Percentiles rank a stretch among this genome's conserved stretches.
phyloP scores from a whole-genome alignment of 768 basidiomycete species.

The Coprinopsis sp. region DNA sequence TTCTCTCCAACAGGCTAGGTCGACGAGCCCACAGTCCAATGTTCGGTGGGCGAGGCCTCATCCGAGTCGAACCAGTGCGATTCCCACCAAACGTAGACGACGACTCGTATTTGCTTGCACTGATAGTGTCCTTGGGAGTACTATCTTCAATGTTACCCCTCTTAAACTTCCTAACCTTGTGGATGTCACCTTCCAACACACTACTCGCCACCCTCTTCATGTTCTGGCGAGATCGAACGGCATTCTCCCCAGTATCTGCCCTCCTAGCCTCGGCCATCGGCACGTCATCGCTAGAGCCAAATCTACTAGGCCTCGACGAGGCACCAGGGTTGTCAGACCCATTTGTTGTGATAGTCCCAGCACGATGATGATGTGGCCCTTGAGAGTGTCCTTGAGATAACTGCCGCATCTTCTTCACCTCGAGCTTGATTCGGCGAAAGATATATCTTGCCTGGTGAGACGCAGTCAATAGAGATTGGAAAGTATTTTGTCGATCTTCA shows the following conservation, averaged over 20 bases:
- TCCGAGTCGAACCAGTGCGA: not conserved
- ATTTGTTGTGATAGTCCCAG: not conserved
- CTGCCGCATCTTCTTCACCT: not conserved
- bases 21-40: not conserved
- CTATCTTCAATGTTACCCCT: slow-evolving; percentile 22
- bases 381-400: not conserved
- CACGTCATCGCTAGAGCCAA: slow-evolving; percentile 26
- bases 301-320: slow-evolving; percentile 26
- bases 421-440: no score
- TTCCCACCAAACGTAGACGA: not conserved
- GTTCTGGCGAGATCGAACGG: slow-evolving; percentile 44
- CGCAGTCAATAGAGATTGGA: no score
- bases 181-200: slow-evolving; percentile 55
- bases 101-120: not conserved
- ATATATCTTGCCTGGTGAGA: no score
- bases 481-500: no score
- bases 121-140: not conserved
- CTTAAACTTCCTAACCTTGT: slow-evolving; percentile 44
- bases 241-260: slow-evolving; percentile 19
- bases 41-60: not conserved
- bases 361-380: not conserved
- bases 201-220: slow-evolving; percentile 74
- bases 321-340: not conserved
- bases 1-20: not conserved
- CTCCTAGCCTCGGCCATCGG: slow-evolving; percentile 11